These are phyloP conservation scores for Cadophora sp. DNA, from an alignment of 2,329 filamentous ascomycete species.

Conservation along the genomic window DNA sequence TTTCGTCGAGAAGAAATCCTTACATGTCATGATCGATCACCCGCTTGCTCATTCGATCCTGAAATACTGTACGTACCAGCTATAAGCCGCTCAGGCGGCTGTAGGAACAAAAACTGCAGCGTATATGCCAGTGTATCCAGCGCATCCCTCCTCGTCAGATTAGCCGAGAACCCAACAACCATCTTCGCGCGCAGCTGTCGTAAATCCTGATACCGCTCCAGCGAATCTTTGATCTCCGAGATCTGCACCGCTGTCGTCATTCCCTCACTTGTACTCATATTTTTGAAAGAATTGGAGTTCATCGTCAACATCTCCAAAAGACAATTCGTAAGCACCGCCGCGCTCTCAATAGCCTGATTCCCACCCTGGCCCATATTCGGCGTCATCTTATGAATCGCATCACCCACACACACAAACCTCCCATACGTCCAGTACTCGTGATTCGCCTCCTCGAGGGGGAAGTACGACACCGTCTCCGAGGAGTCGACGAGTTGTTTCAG, in stretches of 20 bases:
- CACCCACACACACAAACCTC: constrained; percentile 38
- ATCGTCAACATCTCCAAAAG: not conserved
- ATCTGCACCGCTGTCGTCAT: not conserved
- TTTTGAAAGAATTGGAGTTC: too few relatives aligned
- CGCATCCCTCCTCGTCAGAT: not conserved
- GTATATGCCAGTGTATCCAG: not conserved
- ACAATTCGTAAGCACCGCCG: constrained; percentile 46
- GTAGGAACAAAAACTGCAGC: not conserved
- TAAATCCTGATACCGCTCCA: not conserved
- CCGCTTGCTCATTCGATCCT: not conserved
- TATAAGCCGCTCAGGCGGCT: not conserved
- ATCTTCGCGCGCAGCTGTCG: not conserved
- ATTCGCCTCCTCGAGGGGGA: constrained; percentile 34
- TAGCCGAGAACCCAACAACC: not conserved
- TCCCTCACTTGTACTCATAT: too few relatives aligned
- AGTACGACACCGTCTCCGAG: constrained; percentile 21
- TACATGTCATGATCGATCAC: too few relatives aligned
- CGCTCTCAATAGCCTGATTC: constrained; percentile 51
- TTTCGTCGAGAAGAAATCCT: too few relatives aligned
- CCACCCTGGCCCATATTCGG: constrained; percentile 48
- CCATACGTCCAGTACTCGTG: constrained; percentile 37
- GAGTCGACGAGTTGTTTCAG: constrained; percentile 28
- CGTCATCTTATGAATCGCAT: constrained; percentile 43
- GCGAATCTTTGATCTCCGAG: not conserved
- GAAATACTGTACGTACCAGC: not conserved